Evolutionary conservation across 345 rosid genomes (phyloP), one percentile per base, ranked within the genome.

Genomic region (Brassica carinata): DNA sequence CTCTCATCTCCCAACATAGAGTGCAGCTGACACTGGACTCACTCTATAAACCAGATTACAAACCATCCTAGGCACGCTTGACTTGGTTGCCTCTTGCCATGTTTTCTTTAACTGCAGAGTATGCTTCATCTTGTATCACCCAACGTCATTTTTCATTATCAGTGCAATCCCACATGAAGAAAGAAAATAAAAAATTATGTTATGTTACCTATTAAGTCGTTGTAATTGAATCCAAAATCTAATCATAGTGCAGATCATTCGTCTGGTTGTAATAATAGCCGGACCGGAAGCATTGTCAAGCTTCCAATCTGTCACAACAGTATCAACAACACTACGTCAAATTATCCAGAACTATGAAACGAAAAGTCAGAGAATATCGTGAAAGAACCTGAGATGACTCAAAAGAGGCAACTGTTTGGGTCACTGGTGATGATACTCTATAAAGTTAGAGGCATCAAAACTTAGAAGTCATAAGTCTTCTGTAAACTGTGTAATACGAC

Each of bases 391-490:
- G 83, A 73, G 9, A 73, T 40, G 73, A 82, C 74, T 77, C 76
- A 76, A 77, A 62, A 45, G 61, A 70, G 2, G 66, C 67, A 55
- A 72, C 78, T 57, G 53, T 57, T 33, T 43, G 30, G 62, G 64
- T 40, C 58, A 73, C 61, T 74, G 71, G 45, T 78, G 78, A 30
- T 61, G 77, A 81, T 29, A 64, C 72, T 67, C 77, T 73, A 74
- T 48, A 36, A 77, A 69, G 48, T 69, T 74, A 33, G 26, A 63
- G 67, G 66, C 67, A 79, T 58, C 66, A 10, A 43, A 36, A 74
- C 68, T 72, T 29, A 68, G 29, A 77, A 66, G 4, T 43, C 51
- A 43, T 13, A 69, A 75, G 73, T 68, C 73, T 59, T 71, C 80
- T 53, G 74, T 63, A 73, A 26, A 55, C 27, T 14, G 69, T 62